phyloP scores from a whole-genome alignment of 2,329 filamentous ascomycete species.

The Trichoderma hamatum region DNA sequence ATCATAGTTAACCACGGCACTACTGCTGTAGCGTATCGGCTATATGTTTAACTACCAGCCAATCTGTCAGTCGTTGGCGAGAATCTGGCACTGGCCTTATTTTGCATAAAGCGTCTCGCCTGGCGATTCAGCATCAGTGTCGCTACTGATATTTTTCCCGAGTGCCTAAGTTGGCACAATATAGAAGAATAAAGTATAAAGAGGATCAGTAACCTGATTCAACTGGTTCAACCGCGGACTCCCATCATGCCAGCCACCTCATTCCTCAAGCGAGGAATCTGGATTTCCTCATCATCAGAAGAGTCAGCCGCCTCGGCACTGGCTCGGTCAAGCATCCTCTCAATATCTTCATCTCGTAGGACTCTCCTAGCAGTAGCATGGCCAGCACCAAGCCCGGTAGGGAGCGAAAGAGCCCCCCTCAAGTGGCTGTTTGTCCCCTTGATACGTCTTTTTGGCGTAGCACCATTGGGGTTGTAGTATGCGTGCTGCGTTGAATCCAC shows the following conservation, averaged over 20 bases:
- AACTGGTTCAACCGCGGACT: conserved; percentile 25
- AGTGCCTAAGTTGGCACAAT: background rate
- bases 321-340: conserved; percentile 59
- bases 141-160: background rate
- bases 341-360: conserved; percentile 59
- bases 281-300: conserved; percentile 62
- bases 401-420: conserved; percentile 51
- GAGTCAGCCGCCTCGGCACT: conserved; percentile 55
- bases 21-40: background rate
- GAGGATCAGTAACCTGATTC: too few species aligned
- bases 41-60: background rate
- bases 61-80: background rate
- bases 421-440: conserved; percentile 45
- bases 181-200: background rate
- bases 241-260: conserved; percentile 39
- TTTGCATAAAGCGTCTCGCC: background rate
- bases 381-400: conserved; percentile 51
- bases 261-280: conserved; percentile 45
- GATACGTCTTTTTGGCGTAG: conserved; percentile 49
- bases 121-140: background rate
- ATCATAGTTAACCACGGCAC: background rate
- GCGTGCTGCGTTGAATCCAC: conserved; percentile 43
- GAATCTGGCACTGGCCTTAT: background rate
- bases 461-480: conserved; percentile 36
- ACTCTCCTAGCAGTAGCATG: conserved; percentile 43